Percentiles rank a stretch among this genome's conserved stretches.
Evolutionary conservation across 768 basidiomycete species (phyloP).

Genomic region (Tylopilus plumbeoviolaceoides): DNA sequence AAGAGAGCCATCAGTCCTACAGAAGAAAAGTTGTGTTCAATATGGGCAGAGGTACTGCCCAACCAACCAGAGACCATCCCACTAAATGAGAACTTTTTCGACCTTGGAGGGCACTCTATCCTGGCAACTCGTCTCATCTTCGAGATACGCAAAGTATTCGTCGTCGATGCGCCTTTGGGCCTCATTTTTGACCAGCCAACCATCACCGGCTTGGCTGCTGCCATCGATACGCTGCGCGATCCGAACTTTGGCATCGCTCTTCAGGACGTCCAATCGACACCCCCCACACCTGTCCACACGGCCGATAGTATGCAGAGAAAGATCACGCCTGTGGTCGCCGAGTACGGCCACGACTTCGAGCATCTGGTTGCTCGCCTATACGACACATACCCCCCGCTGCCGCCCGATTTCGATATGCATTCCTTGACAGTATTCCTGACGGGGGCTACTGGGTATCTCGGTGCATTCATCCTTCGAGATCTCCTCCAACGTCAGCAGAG

Average conservation of each 20-base stretch:
- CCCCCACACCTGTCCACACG: conserved; percentile 12
- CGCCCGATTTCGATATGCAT: conserved; percentile 49
- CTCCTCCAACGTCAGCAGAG: conserved; percentile 57
- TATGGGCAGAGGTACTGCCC: conserved; percentile 83
- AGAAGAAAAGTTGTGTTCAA: conserved; percentile 73
- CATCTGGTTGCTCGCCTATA: conserved; percentile 54
- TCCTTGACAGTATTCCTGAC: conserved; percentile 86
- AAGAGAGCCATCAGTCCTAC: conserved; percentile 54
- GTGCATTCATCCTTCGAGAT: conserved; percentile 85
- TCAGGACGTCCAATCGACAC: conserved; percentile 23
- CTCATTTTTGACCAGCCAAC: conserved; percentile 91
- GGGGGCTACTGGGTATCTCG: conserved; percentile 95
- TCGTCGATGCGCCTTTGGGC: conserved; percentile 86
- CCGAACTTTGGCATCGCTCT: conserved; percentile 74
- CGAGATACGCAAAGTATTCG: conserved; percentile 89
- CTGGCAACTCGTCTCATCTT: conserved; percentile 96
- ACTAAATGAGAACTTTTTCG: conserved; percentile 93
- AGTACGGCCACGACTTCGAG: conserved; percentile 80
- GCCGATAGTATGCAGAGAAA: conserved; percentile 15
- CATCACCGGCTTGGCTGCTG: conserved; percentile 67
- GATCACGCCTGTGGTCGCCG: conserved; percentile 35
- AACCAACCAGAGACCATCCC: conserved; percentile 75
- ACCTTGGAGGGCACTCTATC: conserved; percentile 97
- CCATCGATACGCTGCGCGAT: conserved; percentile 71
- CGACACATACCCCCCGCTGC: conserved; percentile 56